These are phyloP conservation scores for Phialophora macrospora DNA, from an alignment of 2,329 filamentous ascomycete genomes.

Conservation along the genomic window DNA sequence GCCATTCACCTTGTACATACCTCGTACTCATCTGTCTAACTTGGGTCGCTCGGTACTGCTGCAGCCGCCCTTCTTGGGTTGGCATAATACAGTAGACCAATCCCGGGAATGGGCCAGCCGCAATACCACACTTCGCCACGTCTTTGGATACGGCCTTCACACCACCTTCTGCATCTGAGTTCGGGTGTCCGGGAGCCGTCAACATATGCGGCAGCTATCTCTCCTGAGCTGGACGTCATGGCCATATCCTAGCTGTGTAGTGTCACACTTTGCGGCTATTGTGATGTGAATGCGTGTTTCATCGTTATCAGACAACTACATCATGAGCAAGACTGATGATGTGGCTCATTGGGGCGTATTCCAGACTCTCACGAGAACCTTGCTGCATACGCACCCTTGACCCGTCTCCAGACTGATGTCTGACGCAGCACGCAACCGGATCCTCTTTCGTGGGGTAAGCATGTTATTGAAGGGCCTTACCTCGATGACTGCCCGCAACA, in stretches of 20 bases:
- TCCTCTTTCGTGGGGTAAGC: slow-evolving; percentile 4
- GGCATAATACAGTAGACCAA: neutral
- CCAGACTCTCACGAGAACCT: neutral
- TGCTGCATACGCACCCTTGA: neutral
- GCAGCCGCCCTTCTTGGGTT: neutral
- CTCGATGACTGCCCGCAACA: neutral
- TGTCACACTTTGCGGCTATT: neutral
- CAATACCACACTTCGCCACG: slow-evolving; percentile 3
- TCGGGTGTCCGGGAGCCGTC: neutral
- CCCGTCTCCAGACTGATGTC: neutral
- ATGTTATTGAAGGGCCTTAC: neutral
- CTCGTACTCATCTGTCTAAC: neutral
- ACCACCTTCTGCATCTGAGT: slow-evolving; percentile 6
- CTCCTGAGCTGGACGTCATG: neutral
- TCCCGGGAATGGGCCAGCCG: neutral
- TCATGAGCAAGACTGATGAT: neutral
- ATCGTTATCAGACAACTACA: neutral
- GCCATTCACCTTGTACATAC: neutral
- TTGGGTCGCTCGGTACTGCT: too few species aligned
- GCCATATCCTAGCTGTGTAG: neutral
- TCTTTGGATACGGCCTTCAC: neutral
- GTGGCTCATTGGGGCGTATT: neutral
- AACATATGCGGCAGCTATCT: neutral
- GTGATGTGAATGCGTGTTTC: slow-evolving; percentile 2
- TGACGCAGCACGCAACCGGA: neutral